Conservation (phyloP, 2,329 filamentous ascomycete genomes). For the Nemania sp. region DNA sequence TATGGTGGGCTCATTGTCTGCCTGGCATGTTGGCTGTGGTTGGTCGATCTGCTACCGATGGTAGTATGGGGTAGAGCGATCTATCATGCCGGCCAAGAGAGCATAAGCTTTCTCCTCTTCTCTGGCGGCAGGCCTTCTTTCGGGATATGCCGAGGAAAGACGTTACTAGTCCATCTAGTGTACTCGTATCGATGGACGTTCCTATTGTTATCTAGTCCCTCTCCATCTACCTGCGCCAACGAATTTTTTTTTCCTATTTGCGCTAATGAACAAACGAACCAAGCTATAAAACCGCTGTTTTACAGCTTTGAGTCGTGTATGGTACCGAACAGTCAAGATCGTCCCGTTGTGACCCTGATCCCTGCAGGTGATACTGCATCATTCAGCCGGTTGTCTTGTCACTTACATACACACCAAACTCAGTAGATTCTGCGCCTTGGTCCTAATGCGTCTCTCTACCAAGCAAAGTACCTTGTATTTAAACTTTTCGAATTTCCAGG, state of each 20-base stretch:
- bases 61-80: constrained; percentile 12
- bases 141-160: constrained; percentile 1
- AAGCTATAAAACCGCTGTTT: neutral
- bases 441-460: neutral
- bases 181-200: neutral
- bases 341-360: constrained; percentile 8
- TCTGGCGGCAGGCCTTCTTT: too few relatives aligned
- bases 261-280: constrained; percentile 21
- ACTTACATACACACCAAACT: constrained; percentile 1
- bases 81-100: constrained; percentile 18
- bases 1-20: neutral
- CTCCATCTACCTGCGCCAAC: neutral
- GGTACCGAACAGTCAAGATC: neutral
- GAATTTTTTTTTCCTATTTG: constrained; percentile 6
- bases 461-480: neutral
- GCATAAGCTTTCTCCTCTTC: constrained; percentile 25
- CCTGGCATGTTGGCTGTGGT: neutral
- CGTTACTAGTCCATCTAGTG: neutral
- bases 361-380: constrained; percentile 23
- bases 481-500: neutral
- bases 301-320: neutral
- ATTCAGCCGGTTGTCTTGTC: constrained; percentile 24
- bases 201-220: neutral
- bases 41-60: constrained; percentile 12
- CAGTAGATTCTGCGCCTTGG: neutral